A percentile compares a stretch with the other conserved stretches of the same genome.
These are phyloP conservation scores for Lyophyllum semitale DNA, from an alignment of 768 basidiomycete species.

Conservation along the genomic window DNA sequence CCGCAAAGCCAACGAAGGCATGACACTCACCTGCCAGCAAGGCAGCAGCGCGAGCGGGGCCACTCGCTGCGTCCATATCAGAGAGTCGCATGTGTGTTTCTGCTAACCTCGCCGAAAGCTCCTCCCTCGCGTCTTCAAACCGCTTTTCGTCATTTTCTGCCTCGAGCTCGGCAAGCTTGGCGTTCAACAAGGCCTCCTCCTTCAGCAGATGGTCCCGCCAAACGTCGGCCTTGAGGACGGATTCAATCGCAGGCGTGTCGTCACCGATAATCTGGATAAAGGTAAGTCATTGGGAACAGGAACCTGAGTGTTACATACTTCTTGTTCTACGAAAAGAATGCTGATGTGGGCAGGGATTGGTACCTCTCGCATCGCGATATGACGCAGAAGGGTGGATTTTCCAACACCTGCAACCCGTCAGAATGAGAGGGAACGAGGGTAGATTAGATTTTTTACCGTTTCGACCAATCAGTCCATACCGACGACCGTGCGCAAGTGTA, in stretches of 20 bases:
- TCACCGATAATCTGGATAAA: slow-evolving; percentile 79
- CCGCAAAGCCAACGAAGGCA: neutral
- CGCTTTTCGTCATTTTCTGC: slow-evolving; percentile 74
- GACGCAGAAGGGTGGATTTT: slow-evolving; percentile 93
- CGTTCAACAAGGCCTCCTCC: slow-evolving; percentile 80
- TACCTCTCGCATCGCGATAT: slow-evolving; percentile 94
- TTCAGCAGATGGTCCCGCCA: slow-evolving; percentile 92
- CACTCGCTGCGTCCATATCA: slow-evolving; percentile 99
- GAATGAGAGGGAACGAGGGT: neutral
- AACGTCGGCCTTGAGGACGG: slow-evolving; percentile 99
- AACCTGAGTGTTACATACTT: slow-evolving; percentile 45
- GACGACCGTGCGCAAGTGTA: slow-evolving; percentile 85
- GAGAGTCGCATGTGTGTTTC: slow-evolving; percentile 89
- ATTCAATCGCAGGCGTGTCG: slow-evolving; percentile 88
- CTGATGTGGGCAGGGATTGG: slow-evolving; percentile 94
- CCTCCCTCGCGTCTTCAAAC: slow-evolving; percentile 85
- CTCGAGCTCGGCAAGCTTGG: slow-evolving; percentile 71
- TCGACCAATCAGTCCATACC: slow-evolving; percentile 90
- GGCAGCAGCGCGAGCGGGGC: slow-evolving; percentile 90
- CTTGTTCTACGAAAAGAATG: slow-evolving; percentile 98
- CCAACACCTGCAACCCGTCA: slow-evolving; percentile 65
- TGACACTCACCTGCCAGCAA: slow-evolving; percentile 72
- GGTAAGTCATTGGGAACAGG: neutral
- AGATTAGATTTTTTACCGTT: slow-evolving; percentile 52
- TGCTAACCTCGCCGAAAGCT: slow-evolving; percentile 74